Evolutionary conservation across 495 filamentous ascomycete species (phyloP), one percentile per base, ranked within the genome.

Genomic region (Aspergillus panamensis): DNA sequence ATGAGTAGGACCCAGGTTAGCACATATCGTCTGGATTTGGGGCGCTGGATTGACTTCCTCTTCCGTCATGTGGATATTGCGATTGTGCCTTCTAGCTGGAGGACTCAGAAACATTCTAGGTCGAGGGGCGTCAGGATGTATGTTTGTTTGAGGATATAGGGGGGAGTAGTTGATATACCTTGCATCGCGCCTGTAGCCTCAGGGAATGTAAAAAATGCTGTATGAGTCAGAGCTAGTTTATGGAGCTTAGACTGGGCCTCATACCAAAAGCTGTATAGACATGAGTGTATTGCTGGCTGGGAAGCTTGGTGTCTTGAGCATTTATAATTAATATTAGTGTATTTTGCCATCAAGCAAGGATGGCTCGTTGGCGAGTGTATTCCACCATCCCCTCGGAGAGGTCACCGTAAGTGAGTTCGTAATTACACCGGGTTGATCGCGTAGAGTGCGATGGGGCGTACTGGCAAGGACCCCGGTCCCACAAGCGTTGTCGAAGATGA

Each of bases 401-500:
- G 53, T 78, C 76, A 13, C 72, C 72, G 19, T 69, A 75, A 5
- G 68, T 72, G 48, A 78, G 47, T 8, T 65, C 57, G 63, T 66
- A 64, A 6, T 54, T 61, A 2, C 52, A 40, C 37, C 69, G 68
- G 48, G 49, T 8, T 59, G 10, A 3, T 56, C 52, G 25, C 64
- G 61, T 8, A 78, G 40, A 8, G 62, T 55, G 2, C 48, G 30
- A 16, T 74, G 55, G 8, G 77, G 64, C 5, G 61, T 51, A 17
- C 62, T 65, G 8, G 72, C 69, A 16, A 76, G 60, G 39, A 78
- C 63, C 0, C 73, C 74, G 25, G 73, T 72, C n/a, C 76, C 74
- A 47, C 73, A 78, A 5, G 71, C 75, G 55, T 73, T 71, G 39
- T 78, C 76, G 16, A 78, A 55, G 14, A 77, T 62, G 10, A 69